Base-by-base conservation (phyloP, 306 rosid genomes). In the Neltuma alba region DNA sequence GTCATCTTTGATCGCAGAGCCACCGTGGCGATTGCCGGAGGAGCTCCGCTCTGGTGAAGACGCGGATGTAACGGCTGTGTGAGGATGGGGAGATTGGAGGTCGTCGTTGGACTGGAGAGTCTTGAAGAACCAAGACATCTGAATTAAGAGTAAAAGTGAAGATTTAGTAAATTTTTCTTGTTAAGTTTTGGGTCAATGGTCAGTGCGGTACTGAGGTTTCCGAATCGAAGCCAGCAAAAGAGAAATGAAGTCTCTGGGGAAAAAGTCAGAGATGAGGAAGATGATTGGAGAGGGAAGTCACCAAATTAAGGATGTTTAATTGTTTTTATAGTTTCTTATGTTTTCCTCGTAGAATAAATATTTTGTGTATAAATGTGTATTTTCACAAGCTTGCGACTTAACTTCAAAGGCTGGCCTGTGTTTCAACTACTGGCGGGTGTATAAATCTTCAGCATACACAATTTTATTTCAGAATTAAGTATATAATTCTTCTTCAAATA, bases 101-200 rank as follows among this genome's bases (percentile, higher is more conserved):
- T 64, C 72, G 40, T 52, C 48, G 77, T 82, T 87, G 63, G 92
- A 82, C 54, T 82, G 84, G 36, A 82, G 64, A 2, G 97, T 67
- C 74, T 87, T 85, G 84, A 95, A 86, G 61, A 95, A 80, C 99
- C 98, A 90, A 79, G 99, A 88, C 99, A 95, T 95, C 42, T 83
- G 25, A 60, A 61, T 70, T 42, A 25, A 42, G 18, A 69, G 18
- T 40, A 23, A 38, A 21, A 11, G 23, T 11, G 9, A 12, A 27
- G 15, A 27, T 41, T 25, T 6, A 23, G 55, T 40, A 1, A 40
- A 67, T 4, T 5, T 4, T 5, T 21, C 7, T 25, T 1, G 12
- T 68, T 23, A 40, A 40, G 31, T 62, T 62, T 60, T 60, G 48
- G 21, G 48, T 66, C 11, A 21, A 21, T 66, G 50, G 9, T 21